Evolutionary conservation across 2,329 filamentous ascomycete genomes (phyloP).

Genomic region (Ophiosphaerella korrae): DNA sequence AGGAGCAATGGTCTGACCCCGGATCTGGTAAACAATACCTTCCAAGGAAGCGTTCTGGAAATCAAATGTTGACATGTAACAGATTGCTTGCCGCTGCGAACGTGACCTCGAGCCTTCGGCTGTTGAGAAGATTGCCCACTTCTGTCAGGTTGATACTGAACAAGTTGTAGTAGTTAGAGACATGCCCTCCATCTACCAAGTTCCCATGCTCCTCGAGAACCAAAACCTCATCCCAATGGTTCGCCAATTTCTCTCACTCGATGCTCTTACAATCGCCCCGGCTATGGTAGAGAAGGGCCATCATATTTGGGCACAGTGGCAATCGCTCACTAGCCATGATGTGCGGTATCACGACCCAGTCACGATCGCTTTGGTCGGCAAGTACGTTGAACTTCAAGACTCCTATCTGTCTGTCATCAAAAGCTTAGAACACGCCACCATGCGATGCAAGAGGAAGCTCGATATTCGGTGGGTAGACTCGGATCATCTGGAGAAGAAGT

Average conservation of each 20-base stretch:
- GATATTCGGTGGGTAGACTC: constrained; percentile 85
- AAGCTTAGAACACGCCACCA: constrained; percentile 86
- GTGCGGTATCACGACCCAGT: constrained; percentile 71
- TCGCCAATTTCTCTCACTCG: constrained; percentile 67
- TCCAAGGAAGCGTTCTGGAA: background rate
- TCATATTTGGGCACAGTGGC: constrained; percentile 80
- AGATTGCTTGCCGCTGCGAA: constrained; percentile 94
- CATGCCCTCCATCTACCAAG: constrained; percentile 89
- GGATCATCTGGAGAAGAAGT: constrained; percentile 75
- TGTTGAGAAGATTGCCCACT: constrained; percentile 84
- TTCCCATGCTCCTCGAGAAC: constrained; percentile 86
- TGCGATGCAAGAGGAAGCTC: constrained; percentile 81
- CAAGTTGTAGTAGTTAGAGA: constrained; percentile 89
- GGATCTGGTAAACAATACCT: constrained; percentile 58
- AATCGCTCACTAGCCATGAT: constrained; percentile 68
- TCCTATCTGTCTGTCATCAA: constrained; percentile 85
- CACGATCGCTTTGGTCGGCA: constrained; percentile 86
- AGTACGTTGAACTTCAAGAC: constrained; percentile 85
- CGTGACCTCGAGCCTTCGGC: constrained; percentile 73
- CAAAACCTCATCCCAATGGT: constrained; percentile 77
- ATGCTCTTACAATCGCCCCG: constrained; percentile 59
- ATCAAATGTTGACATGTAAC: background rate
- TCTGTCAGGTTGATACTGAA: constrained; percentile 83
- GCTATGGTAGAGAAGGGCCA: constrained; percentile 66
- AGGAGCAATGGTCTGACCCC: constrained; percentile 74